A percentile compares a stretch with the other conserved stretches of the same genome.
These are phyloP conservation scores for Neocallimastix lanati DNA, from an alignment of 192 early-diverging fungal species.

Conservation along the genomic window DNA sequence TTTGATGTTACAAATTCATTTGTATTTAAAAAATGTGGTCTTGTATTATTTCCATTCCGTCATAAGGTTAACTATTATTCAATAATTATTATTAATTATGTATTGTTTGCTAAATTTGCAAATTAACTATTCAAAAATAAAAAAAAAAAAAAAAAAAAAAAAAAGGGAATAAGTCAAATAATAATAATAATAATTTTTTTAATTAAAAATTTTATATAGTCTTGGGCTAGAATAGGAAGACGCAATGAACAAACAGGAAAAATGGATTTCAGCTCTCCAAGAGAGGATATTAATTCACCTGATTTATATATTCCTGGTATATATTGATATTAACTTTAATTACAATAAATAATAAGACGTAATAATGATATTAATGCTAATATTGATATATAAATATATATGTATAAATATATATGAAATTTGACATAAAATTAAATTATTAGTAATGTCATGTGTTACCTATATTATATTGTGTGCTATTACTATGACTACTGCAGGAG, in stretches of 20 bases:
- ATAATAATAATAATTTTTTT: too few species aligned
- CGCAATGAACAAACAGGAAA: slow-evolving; percentile 61
- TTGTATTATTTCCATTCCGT: slow-evolving; percentile 80
- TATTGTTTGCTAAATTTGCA: too few species aligned
- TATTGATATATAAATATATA: too few species aligned
- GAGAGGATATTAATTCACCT: slow-evolving; percentile 85
- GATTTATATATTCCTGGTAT: slow-evolving; percentile 89
- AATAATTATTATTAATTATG: too few species aligned
- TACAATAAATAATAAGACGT: background rate
- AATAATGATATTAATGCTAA: too few species aligned
- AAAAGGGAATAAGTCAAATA: too few species aligned
- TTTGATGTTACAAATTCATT: slow-evolving; percentile 92
- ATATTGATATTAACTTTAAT: background rate
- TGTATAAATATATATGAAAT: too few species aligned
- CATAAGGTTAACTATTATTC: slow-evolving; percentile 55
- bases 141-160: too few species aligned
- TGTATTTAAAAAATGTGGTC: slow-evolving; percentile 66
- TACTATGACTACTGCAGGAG: background rate
- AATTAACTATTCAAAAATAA: too few species aligned
- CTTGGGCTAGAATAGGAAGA: slow-evolving; percentile 60
- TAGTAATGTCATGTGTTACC: background rate
- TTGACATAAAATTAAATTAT: too few species aligned
- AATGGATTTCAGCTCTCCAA: slow-evolving; percentile 56
- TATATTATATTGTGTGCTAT: background rate
- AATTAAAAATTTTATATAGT: too few species aligned